Evolutionary conservation across 169 alveolate species (phyloP).

Genomic region (Plasmodium inui): DNA sequence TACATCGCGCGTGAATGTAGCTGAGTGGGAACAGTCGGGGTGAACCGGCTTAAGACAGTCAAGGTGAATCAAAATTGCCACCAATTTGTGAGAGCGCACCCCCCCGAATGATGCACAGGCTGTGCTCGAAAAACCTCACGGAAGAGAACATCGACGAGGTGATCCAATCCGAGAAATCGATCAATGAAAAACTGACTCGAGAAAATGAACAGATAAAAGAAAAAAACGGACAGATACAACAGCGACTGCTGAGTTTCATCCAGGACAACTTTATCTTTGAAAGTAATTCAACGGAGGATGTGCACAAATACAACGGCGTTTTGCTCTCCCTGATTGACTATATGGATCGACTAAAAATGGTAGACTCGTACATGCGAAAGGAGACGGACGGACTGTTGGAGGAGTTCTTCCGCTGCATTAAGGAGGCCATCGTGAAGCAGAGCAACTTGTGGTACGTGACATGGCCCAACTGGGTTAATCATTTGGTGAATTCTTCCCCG

Average conservation of each 20-base stretch:
- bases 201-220: conserved; percentile 64
- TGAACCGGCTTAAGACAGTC: not conserved
- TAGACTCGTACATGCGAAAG: conserved; percentile 10
- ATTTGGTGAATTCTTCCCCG: not conserved
- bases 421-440: conserved; percentile 48
- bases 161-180: conserved; percentile 27
- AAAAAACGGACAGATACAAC: conserved; percentile 30
- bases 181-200: not conserved
- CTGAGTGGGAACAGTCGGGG: not conserved
- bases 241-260: conserved; percentile 18
- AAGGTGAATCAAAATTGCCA: not conserved
- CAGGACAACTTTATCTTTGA: conserved; percentile 32
- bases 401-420: conserved; percentile 45
- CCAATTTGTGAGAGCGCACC: not conserved
- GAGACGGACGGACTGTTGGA: conserved; percentile 22
- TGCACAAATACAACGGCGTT: conserved; percentile 7
- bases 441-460: conserved; percentile 32
- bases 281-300: conserved; percentile 21
- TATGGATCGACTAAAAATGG: conserved; percentile 44
- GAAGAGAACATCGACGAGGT: conserved; percentile 33
- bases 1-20: not conserved
- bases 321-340: conserved; percentile 24
- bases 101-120: not conserved
- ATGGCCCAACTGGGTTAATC: not conserved
- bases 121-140: conserved; percentile 39